A percentile compares a stretch with the other conserved stretches of the same genome.
Conservation (phyloP, 441 rosid species). For the Mallotus japonicus region DNA sequence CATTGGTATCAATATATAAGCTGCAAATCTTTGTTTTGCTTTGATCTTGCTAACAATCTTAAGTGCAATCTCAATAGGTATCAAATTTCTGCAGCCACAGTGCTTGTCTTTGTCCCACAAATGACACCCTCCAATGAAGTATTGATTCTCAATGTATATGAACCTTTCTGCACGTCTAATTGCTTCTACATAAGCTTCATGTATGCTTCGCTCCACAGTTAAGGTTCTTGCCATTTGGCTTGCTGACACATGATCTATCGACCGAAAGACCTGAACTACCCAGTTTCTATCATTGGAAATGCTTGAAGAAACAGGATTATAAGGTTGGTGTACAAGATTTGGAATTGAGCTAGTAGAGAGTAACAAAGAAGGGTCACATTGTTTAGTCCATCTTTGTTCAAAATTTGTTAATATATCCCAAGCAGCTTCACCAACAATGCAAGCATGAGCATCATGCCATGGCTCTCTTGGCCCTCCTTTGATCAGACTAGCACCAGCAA, state of each 20-base stretch:
- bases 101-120: constrained; percentile 63
- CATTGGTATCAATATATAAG: constrained; percentile 83
- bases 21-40: constrained; percentile 64
- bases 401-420: constrained; percentile 67
- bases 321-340: constrained; percentile 31
- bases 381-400: constrained; percentile 84
- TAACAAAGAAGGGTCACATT: constrained; percentile 57
- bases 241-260: constrained; percentile 65
- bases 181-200: constrained; percentile 69
- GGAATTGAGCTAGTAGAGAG: constrained; percentile 39
- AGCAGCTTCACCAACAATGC: constrained; percentile 70
- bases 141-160: constrained; percentile 88
- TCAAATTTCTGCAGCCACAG: constrained; percentile 74
- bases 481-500: constrained; percentile 60
- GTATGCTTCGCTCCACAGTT: constrained; percentile 63
- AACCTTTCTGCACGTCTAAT: constrained; percentile 74
- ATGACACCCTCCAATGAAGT: constrained; percentile 82
- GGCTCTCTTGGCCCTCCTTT: constrained; percentile 93
- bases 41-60: constrained; percentile 61
- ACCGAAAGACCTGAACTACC: constrained; percentile 78
- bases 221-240: constrained; percentile 49
- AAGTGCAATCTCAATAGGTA: constrained; percentile 77
- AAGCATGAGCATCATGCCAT: constrained; percentile 84
- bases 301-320: constrained; percentile 25
- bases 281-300: constrained; percentile 44